Percentiles rank a stretch among this genome's conserved stretches.
These are phyloP conservation scores for Aspergillus coremiiformis DNA, from an alignment of 495 filamentous ascomycete species.

Conservation along the genomic window DNA sequence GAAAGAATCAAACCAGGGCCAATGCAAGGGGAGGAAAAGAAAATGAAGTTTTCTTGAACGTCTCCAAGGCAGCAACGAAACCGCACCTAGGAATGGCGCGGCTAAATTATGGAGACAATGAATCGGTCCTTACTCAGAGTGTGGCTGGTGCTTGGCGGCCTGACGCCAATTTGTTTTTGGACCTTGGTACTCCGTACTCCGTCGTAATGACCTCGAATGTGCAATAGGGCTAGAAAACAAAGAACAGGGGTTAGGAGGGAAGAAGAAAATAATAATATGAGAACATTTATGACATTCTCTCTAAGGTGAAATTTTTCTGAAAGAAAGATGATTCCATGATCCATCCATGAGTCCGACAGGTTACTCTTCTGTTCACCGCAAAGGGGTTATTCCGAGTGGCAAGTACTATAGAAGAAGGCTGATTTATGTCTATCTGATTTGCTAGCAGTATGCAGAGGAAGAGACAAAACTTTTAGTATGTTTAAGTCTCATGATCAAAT, in stretches of 20 bases:
- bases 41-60: slow-evolving; percentile 8
- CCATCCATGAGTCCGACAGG: no score
- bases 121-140: slow-evolving; percentile 9
- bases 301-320: no score
- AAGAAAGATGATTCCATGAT: neutral
- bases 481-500: neutral
- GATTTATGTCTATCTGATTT: no score
- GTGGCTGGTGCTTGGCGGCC: slow-evolving; percentile 11
- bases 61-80: slow-evolving; percentile 21
- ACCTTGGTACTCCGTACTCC: no score
- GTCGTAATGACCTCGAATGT: no score
- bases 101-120: slow-evolving; percentile 2
- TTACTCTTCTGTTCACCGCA: no score
- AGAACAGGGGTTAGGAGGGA: neutral
- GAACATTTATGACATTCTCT: no score
- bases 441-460: no score
- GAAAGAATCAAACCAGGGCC: slow-evolving; percentile 2
- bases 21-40: slow-evolving; percentile 7
- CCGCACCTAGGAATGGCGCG: slow-evolving; percentile 1
- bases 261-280: neutral
- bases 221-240: neutral
- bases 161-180: neutral
- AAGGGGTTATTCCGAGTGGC: neutral
- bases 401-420: neutral
- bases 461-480: no score